Conservation (phyloP, 495 filamentous ascomycete genomes). For the Friedmanniomyces simplex region DNA sequence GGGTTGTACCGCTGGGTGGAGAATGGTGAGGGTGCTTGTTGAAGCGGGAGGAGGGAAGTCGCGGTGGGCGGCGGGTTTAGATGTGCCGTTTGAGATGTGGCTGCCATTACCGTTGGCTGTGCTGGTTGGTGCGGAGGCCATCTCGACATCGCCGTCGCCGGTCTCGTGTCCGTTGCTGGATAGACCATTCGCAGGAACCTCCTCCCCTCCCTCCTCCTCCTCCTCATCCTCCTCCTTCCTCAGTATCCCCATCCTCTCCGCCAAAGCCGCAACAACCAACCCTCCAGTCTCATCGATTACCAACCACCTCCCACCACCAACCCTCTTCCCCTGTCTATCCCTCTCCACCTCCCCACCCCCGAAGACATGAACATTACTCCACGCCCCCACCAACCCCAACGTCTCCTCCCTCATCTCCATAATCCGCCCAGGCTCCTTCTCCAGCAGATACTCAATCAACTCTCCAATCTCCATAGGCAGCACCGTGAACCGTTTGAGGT, state of each 20-base stretch:
- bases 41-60: constrained; percentile 40
- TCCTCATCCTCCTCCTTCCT: too few species aligned
- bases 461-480: constrained; percentile 68
- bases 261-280: constrained; percentile 73
- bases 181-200: neutral
- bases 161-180: neutral
- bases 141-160: neutral
- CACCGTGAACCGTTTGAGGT: constrained; percentile 73
- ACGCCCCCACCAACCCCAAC: constrained; percentile 58
- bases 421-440: constrained; percentile 67
- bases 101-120: neutral
- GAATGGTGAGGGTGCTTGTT: constrained; percentile 73
- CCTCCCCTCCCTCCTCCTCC: neutral
- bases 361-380: constrained; percentile 52
- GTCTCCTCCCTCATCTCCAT: constrained; percentile 84
- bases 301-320: constrained; percentile 64
- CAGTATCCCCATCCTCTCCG: constrained; percentile 83
- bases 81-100: neutral
- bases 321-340: constrained; percentile 28
- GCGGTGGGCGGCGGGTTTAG: constrained; percentile 22
- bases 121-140: neutral
- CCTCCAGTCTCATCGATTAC: constrained; percentile 87
- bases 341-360: constrained; percentile 30
- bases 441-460: constrained; percentile 63
- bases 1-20: constrained; percentile 82